Base-by-base conservation (phyloP, 352 stramenopile species). In the Pythium coloratum region DNA sequence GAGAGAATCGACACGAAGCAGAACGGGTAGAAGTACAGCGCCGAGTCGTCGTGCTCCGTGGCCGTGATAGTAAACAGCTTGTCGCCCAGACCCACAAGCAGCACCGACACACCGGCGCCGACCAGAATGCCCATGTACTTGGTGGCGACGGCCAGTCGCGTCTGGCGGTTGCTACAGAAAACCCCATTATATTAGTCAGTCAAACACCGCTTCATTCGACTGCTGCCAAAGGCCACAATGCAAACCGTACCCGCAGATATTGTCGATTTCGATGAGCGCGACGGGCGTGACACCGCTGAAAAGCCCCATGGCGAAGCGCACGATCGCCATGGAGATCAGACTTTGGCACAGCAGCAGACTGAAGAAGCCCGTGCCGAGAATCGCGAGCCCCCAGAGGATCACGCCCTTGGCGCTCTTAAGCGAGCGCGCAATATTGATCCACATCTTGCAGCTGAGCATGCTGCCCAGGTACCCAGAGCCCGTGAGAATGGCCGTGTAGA, bases 231-330 rank as follows among this genome's bases (percentile, higher is more conserved):
- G 18, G 28, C 38, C 49, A 6, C 0, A 49, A 14, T 16, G 26
- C 42, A 10, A 32, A 30, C 66, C 71, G 42, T 69, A 82, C 75
- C 84, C 85, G 65, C 86, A 94, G 46, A 94, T 92, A 36, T 89
- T 90, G 68, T 94, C 86, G 26, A 92, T 91, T 65, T 94, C 83
- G 49, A 92, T 91, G 18, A 90, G 71, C 34, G 86, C 83, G 42
- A 92, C 82, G 4, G 86, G 84, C 16, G 88, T 66, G 18, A 92
- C 86, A 26, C 86, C 86, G 46, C 83, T 94, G 55, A 89, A 89
- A 6, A 94, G 70, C 1, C 86, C 86, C 3, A 81, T 94, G 8
- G 82, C 77, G 49, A 94, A 92, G 53, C 85, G 85, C 66, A 92
- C 84, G 28, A 94, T 75, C 10, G 78, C 75, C 76, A 94, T 92